phyloP scores from a whole-genome alignment of 345 rosid species.

The Lepidium aucheri region DNA sequence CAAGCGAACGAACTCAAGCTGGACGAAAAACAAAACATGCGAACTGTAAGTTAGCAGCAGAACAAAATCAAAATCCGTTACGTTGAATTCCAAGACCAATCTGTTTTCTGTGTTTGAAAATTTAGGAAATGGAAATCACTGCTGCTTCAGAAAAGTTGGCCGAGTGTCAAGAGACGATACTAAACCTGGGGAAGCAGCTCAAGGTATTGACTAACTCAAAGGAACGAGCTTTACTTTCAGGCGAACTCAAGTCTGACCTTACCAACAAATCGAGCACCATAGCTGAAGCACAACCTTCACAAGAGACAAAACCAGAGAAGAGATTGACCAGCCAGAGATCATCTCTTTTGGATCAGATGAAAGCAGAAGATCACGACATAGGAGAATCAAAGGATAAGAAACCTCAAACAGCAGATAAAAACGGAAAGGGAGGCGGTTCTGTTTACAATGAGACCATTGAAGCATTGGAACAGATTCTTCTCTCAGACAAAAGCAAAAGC shows the following conservation, averaged over 20 bases:
- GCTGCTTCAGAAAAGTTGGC: constrained; percentile 94
- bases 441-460: constrained; percentile 29
- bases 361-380: constrained; percentile 54
- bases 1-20: constrained; percentile 33
- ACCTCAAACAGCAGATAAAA: constrained; percentile 17
- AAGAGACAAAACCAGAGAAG: constrained; percentile 29
- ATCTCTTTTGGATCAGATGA: constrained; percentile 77
- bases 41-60: constrained; percentile 55
- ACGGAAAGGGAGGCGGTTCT: constrained; percentile 18
- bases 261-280: constrained; percentile 12
- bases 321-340: constrained; percentile 46
- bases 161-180: constrained; percentile 85
- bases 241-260: constrained; percentile 35
- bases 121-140: constrained; percentile 75
- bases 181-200: constrained; percentile 82
- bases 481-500: constrained; percentile 28
- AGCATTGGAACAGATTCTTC: constrained; percentile 36
- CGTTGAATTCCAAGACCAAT: neutral
- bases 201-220: constrained; percentile 64
- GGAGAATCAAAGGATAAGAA: constrained; percentile 12
- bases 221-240: constrained; percentile 43
- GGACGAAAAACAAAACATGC: constrained; percentile 43
- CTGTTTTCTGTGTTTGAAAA: constrained; percentile 1
- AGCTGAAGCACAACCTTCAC: constrained; percentile 13
- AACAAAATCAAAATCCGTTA: constrained; percentile 2